Base-by-base conservation (phyloP, 495 filamentous ascomycete genomes). In the Penicillium lividum region DNA sequence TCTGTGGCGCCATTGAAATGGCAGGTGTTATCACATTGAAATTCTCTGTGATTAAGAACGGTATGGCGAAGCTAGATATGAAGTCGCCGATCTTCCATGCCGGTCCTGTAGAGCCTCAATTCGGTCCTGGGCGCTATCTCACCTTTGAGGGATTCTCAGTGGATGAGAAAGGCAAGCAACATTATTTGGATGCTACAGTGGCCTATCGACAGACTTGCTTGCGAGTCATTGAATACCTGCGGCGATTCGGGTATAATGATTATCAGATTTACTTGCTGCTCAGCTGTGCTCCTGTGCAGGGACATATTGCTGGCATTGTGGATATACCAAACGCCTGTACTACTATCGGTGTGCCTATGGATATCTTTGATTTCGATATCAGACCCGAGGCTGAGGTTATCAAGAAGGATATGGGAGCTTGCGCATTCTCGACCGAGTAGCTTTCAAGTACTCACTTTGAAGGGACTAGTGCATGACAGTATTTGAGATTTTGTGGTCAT, bases 1-100 rank as follows among this genome's bases (percentile, higher is more conserved):
- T 98, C 74, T 98, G 93, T 65, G 93, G 93, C 13, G 93, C 93
- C 9, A 98, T 98, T 59, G 93, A 98, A 70, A 98, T 98, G 91
- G 90, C 93, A 0, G 93, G 93, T 18, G 75, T 92, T 15, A 95
- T 98, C 60, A 98, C 93, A 3, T 78, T 96, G 65, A 97, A 96
- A 68, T 90, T 96, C 78, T 86, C 81, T 47, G 86, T 98, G 10
- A 86, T 98, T 79, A 94, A 94, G 73, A 81, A 87, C 58, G 93
- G 92, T 44, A 82, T 96, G 67, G 78, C 80, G 40, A 82, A 89
- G 34, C 72, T 97, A 43, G 89, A 82, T 4, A 87, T 95, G 79
- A 94, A 93, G 72, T 88, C 83, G 0, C 93, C 93, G 0, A 89
- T 98, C 29, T 98, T 92, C 76, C 78, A 92, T 48, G 92, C 93